A percentile compares a stretch with the other conserved stretches of the same genome.
These are phyloP conservation scores for Sphaerulina musiva DNA, from an alignment of 2,329 filamentous ascomycete species.

Conservation along the genomic window DNA sequence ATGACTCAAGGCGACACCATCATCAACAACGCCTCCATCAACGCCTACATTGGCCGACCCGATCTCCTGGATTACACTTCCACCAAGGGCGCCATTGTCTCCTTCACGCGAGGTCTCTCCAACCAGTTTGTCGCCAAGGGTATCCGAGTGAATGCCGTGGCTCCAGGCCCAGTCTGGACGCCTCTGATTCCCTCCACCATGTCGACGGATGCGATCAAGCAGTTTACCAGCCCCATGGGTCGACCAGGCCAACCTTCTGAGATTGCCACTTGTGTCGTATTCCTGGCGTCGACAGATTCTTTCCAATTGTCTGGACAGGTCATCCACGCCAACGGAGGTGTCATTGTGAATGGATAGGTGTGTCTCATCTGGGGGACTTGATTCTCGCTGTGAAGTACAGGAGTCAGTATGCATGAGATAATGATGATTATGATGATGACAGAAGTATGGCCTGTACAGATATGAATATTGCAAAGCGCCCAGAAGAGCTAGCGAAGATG, in stretches of 20 bases:
- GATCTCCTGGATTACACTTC: constrained; percentile 78
- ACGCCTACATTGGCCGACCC: constrained; percentile 72
- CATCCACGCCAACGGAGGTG: constrained; percentile 58
- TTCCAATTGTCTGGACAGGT: constrained; percentile 67
- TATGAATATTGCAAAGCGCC: too few species aligned
- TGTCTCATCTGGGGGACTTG: background rate
- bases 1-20: constrained; percentile 69
- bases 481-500: too few species aligned
- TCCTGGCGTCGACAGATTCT: constrained; percentile 68
- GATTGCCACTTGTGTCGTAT: constrained; percentile 75
- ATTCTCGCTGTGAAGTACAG: too few species aligned
- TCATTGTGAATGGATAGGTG: constrained; percentile 44
- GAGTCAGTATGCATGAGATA: too few species aligned
- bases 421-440: too few species aligned
- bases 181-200: constrained; percentile 69
- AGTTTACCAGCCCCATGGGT: constrained; percentile 69
- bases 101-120: constrained; percentile 69
- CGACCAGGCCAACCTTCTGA: constrained; percentile 73
- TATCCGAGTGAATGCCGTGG: constrained; percentile 70
- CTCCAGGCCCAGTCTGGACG: constrained; percentile 74
- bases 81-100: constrained; percentile 69
- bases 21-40: constrained; percentile 81
- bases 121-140: constrained; percentile 68
- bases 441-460: too few species aligned
- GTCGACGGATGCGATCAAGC: constrained; percentile 61